Base-by-base conservation (phyloP, 129 eudicot genomes). In the sunflower (Helianthus annuus) region DNA sequence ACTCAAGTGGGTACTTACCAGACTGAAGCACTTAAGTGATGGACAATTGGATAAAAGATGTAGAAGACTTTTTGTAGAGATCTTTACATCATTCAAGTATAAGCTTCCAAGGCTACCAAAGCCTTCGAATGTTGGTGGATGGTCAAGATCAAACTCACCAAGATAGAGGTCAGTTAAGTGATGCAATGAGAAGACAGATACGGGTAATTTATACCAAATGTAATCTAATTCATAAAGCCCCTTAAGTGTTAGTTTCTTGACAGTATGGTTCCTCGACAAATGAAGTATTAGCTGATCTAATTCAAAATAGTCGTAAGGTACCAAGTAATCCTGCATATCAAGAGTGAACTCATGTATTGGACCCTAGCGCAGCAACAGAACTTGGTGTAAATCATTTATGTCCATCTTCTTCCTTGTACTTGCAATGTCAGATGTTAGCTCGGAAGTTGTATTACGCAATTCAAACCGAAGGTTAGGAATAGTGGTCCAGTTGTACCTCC, bases 11-110 rank as follows among this genome's bases (percentile, higher is more conserved):
- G 34, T 16, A 67, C 59, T 27, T 19, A 11, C 71, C 71, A 66
- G n/a, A n/a, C n/a, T n/a, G n/a, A n/a, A 14, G 15, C 27, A 22
- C 22, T 48, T 48, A 0, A 68, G 59, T 48, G 27, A 24, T 1
- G 72, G 72, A 48, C 44, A 68, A 27, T 32, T n/a, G 1, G 72
- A 68, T 48, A 68, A 0, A 4, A 68, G 59, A 22, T 27, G 59
- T 8, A 29, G 13, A 6, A 68, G 24, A 5, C 10, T 48, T 68
- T 13, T 48, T 13, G 1, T 1, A 48, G 14, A 3, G 24, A 9
- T 27, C 0, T 11, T 8, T 68, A 68, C 60, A 13, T 29, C 44
- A 2, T 12, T 3, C 60, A 68, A 27, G 45, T 12, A 24, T 48
- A 68, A 46, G 10, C 36, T 17, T 42, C 17, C 46, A 24, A 67